These are phyloP conservation scores for Saccharata proteae DNA, from an alignment of 2,329 filamentous ascomycete genomes.

Conservation along the genomic window DNA sequence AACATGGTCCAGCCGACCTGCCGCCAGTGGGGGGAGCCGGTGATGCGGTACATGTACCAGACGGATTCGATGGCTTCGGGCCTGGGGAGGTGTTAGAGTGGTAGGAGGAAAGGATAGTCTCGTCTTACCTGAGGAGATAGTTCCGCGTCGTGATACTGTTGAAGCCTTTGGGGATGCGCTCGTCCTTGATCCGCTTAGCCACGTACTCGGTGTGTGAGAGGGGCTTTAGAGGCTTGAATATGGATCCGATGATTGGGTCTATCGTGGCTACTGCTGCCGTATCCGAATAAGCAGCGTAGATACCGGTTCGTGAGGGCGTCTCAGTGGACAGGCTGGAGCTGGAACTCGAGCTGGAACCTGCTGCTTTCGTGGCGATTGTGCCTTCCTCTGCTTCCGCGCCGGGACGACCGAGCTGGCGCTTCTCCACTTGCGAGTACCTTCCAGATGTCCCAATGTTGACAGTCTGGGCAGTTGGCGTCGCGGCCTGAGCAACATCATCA, in stretches of 20 bases:
- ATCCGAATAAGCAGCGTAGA: too few species aligned
- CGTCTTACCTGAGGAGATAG: conserved; percentile 51
- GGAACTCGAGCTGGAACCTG: too few species aligned
- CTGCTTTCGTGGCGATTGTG: too few species aligned
- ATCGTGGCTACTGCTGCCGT: neutral
- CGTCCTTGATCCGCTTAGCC: conserved; percentile 26
- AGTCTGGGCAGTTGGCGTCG: conserved; percentile 10
- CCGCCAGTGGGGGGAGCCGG: conserved; percentile 52
- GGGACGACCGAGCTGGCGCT: conserved; percentile 14
- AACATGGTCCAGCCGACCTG: conserved; percentile 69
- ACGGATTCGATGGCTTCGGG: conserved; percentile 74
- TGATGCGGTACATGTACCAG: conserved; percentile 65
- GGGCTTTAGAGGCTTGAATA: conserved; percentile 12
- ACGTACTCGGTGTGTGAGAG: conserved; percentile 24
- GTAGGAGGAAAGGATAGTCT: neutral
- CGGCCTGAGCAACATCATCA: conserved; percentile 1
- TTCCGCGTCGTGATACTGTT: conserved; percentile 41
- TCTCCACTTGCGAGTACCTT: too few species aligned
- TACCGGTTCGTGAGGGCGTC: too few species aligned
- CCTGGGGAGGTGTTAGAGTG: conserved; percentile 9
- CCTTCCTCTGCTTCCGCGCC: neutral
- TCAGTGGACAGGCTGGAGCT: too few species aligned
- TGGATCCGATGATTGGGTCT: conserved; percentile 7
- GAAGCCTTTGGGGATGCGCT: conserved; percentile 43
- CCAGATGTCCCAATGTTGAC: conserved; percentile 10